These are phyloP conservation scores for Verticillium isaacii DNA, from an alignment of 2,329 filamentous ascomycete species.

Conservation along the genomic window DNA sequence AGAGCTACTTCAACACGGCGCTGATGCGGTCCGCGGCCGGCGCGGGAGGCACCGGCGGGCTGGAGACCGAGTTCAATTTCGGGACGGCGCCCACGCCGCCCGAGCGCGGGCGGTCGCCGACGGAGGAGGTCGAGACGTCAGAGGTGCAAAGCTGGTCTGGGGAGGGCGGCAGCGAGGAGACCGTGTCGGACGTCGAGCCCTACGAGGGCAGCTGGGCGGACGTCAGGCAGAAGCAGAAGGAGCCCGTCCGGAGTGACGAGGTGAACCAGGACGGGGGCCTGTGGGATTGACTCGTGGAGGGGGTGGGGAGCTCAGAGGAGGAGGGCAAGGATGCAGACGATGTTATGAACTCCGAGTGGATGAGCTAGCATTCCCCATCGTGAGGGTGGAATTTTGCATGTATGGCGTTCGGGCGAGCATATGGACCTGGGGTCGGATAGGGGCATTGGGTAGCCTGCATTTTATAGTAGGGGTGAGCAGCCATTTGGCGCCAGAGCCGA, in stretches of 20 bases:
- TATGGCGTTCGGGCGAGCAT: not conserved
- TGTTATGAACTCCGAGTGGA: slow-evolving; percentile 10
- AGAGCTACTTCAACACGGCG: slow-evolving; percentile 22
- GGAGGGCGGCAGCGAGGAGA: slow-evolving; percentile 11
- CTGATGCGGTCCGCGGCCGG: slow-evolving; percentile 2
- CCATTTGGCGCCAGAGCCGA: not conserved
- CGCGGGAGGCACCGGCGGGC: not conserved
- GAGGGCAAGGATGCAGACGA: slow-evolving; percentile 4
- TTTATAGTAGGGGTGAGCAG: not conserved
- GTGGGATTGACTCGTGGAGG: slow-evolving; percentile 15
- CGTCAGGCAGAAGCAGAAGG: not conserved
- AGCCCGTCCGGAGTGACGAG: not conserved
- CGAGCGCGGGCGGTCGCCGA: slow-evolving; percentile 8
- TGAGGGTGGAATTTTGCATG: not conserved
- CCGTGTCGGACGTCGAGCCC: slow-evolving; percentile 11
- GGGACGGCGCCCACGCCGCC: slow-evolving; percentile 2
- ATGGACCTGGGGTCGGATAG: not conserved
- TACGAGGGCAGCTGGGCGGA: slow-evolving; percentile 10
- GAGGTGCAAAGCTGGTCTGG: slow-evolving; percentile 13
- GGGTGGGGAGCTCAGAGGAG: slow-evolving; percentile 1
- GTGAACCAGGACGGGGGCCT: slow-evolving; percentile 5
- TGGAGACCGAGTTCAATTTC: slow-evolving; percentile 6
- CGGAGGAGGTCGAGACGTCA: slow-evolving; percentile 11
- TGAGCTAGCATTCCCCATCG: slow-evolving; percentile 6
- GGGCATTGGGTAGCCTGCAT: not conserved